phyloP scores from a whole-genome alignment of 495 filamentous ascomycete species.

The Hapsidospora chrysogenum region DNA sequence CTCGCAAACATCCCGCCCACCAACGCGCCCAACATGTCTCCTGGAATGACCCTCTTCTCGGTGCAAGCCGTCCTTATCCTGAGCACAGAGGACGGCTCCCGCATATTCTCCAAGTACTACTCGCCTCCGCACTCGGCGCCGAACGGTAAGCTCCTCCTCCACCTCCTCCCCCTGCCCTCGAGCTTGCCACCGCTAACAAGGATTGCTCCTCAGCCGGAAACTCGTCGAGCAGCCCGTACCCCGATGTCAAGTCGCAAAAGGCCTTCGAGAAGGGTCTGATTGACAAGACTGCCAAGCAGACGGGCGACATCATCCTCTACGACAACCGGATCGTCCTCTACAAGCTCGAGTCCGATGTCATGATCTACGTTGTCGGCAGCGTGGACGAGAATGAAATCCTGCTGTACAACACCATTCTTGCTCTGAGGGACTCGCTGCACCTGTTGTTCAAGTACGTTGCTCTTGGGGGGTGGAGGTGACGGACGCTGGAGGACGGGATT shows the following conservation, averaged over 20 bases:
- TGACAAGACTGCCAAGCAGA: slow-evolving; percentile 92
- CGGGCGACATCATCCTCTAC: slow-evolving; percentile 88
- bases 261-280: slow-evolving; percentile 91
- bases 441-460: slow-evolving; percentile 81
- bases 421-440: slow-evolving; percentile 73
- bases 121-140: slow-evolving; percentile 60
- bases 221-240: slow-evolving; percentile 51
- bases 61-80: slow-evolving; percentile 88
- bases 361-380: slow-evolving; percentile 87
- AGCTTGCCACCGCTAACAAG: not conserved
- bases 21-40: slow-evolving; percentile 20
- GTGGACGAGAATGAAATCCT: slow-evolving; percentile 93
- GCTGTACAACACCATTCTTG: slow-evolving; percentile 83
- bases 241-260: slow-evolving; percentile 80
- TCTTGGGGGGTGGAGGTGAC: no score
- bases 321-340: slow-evolving; percentile 91
- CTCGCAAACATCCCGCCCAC: not conserved
- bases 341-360: slow-evolving; percentile 94
- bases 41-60: slow-evolving; percentile 69
- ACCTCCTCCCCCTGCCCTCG: not conserved
- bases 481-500: no score
- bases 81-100: slow-evolving; percentile 68
- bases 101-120: slow-evolving; percentile 95
- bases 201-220: not conserved
- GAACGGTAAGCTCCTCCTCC: slow-evolving; percentile 14